Percentiles rank a stretch among this genome's conserved stretches.
phyloP scores from a whole-genome alignment of 345 rosid species.

The Acer campestre region DNA sequence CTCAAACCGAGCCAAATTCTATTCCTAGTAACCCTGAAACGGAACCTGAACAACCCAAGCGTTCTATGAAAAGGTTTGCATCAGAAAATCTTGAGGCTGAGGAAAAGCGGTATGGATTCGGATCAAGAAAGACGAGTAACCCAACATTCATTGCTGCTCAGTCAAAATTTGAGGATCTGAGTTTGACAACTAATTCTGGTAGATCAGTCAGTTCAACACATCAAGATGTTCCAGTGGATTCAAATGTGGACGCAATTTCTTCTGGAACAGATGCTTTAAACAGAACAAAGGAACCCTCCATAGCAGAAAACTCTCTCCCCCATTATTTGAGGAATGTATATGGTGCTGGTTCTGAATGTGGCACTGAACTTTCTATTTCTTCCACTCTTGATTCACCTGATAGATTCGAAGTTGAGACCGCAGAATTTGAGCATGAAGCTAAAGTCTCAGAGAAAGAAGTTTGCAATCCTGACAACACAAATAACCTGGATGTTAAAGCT shows the following conservation, averaged over 20 bases:
- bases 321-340: conserved; percentile 36
- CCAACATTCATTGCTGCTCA: conserved; percentile 72
- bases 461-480: conserved; percentile 25
- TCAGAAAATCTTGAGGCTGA: conserved; percentile 53
- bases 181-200: conserved; percentile 45
- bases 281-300: conserved; percentile 30
- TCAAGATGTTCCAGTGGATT: conserved; percentile 46
- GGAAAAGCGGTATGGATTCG: conserved; percentile 40
- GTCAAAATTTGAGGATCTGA: conserved; percentile 76
- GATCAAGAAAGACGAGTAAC: conserved; percentile 59
- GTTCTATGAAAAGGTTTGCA: conserved; percentile 57
- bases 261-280: conserved; percentile 29
- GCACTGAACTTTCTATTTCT: conserved; percentile 85
- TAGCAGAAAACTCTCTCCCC: conserved; percentile 36
- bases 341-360: conserved; percentile 74
- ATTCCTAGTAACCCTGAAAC: conserved; percentile 38
- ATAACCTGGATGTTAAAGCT: conserved; percentile 39
- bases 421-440: conserved; percentile 40
- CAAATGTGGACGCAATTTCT: conserved; percentile 36
- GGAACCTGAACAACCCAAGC: conserved; percentile 57
- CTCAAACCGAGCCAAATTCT: conserved; percentile 32
- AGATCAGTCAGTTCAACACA: conserved; percentile 36
- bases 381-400: conserved; percentile 92
- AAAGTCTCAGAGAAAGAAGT: conserved; percentile 43
- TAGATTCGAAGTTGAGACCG: conserved; percentile 52